These are phyloP conservation scores for Moringa oleifera DNA, from an alignment of 345 rosid species.

Conservation along the genomic window DNA sequence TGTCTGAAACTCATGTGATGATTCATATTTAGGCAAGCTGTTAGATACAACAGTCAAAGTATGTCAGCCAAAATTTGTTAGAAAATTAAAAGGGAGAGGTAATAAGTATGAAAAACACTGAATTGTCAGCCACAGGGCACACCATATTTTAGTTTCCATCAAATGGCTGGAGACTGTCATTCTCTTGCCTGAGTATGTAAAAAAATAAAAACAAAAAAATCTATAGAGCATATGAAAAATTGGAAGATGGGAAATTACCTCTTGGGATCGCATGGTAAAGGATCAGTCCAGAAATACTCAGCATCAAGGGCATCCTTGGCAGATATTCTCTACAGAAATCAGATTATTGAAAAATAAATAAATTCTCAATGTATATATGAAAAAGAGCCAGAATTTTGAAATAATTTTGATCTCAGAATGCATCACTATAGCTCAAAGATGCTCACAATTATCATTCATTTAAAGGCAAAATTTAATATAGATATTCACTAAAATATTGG, in stretches of 20 bases:
- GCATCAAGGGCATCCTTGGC: conserved; percentile 98
- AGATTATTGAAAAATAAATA: too few species aligned
- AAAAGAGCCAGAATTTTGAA: background rate
- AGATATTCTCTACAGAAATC: conserved; percentile 59
- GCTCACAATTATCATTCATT: background rate
- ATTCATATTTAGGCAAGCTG: conserved; percentile 89
- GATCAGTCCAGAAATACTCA: conserved; percentile 97
- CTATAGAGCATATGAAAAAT: background rate
- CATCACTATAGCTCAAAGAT: background rate
- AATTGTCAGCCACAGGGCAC: too few species aligned
- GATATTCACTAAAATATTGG: too few species aligned
- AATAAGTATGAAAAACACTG: too few species aligned
- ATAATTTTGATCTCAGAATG: background rate
- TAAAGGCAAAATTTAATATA: too few species aligned
- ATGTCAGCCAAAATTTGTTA: too few species aligned
- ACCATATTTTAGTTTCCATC: background rate
- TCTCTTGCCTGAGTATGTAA: background rate
- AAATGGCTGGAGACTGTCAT: background rate
- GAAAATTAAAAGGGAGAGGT: too few species aligned
- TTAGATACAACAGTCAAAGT: background rate
- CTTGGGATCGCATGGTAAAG: conserved; percentile 91
- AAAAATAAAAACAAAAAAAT: conserved; percentile 1
- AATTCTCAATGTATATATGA: too few species aligned
- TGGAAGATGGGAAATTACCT: conserved; percentile 34
- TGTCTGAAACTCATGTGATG: conserved; percentile 95